Percentiles rank a stretch among this genome's conserved stretches.
Conservation (phyloP, 345 rosid species). For the Pugionium cornutum region DNA sequence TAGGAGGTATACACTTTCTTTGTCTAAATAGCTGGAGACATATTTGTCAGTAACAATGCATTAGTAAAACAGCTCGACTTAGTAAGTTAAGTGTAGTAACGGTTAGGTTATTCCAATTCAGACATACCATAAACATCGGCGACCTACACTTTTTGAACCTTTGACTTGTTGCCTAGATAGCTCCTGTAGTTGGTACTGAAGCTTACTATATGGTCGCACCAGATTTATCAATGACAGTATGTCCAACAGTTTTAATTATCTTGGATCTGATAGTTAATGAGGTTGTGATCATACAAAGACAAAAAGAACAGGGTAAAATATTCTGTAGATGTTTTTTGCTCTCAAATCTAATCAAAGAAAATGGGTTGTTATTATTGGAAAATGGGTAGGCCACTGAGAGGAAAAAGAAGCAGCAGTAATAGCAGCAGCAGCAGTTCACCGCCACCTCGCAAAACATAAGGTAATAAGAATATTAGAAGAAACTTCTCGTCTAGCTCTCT, state of each 20-base stretch:
- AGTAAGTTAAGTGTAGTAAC: no score
- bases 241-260: no score
- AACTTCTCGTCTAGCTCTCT: background rate
- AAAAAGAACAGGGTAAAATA: background rate
- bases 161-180: no score
- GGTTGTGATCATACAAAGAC: no score
- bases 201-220: no score
- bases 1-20: slow-evolving; percentile 52
- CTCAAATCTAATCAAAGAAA: background rate
- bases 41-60: slow-evolving; percentile 2
- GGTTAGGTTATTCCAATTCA: no score
- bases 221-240: no score
- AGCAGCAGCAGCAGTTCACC: slow-evolving; percentile 92
- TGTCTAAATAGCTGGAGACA: slow-evolving; percentile 1
- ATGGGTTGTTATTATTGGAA: background rate
- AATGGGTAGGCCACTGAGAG: slow-evolving; percentile 71
- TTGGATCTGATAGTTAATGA: background rate
- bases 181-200: no score
- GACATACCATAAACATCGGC: no score
- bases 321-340: background rate
- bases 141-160: no score
- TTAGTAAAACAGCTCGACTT: background rate
- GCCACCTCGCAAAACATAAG: slow-evolving; percentile 59
- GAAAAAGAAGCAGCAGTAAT: slow-evolving; percentile 78
- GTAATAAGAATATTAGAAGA: background rate